These are phyloP conservation scores for Lentinula edodes DNA, from an alignment of 768 basidiomycete genomes.

Conservation along the genomic window DNA sequence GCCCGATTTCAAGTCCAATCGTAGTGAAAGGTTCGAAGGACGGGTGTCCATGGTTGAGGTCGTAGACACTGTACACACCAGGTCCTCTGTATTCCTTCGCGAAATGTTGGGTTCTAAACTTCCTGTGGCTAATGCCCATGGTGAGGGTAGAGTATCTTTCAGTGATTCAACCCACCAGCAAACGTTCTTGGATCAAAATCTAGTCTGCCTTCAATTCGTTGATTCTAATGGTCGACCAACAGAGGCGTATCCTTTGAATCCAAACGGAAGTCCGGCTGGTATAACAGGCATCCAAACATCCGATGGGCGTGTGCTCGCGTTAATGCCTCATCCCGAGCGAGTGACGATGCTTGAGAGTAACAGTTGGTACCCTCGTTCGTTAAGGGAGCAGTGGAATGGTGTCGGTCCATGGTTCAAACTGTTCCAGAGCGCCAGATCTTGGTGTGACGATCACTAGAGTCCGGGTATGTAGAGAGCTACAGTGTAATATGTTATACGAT, in stretches of 20 bases:
- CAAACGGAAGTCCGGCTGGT: slow-evolving; percentile 81
- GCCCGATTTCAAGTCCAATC: slow-evolving; percentile 90
- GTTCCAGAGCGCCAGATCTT: slow-evolving; percentile 85
- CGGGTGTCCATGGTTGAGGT: slow-evolving; percentile 80
- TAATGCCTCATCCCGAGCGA: slow-evolving; percentile 98
- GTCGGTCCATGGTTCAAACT: slow-evolving; percentile 92
- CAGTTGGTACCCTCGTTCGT: slow-evolving; percentile 78
- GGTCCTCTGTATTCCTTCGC: slow-evolving; percentile 51
- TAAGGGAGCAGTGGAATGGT: slow-evolving; percentile 58
- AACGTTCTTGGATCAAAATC: slow-evolving; percentile 37
- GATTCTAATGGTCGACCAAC: slow-evolving; percentile 65
- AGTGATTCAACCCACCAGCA: slow-evolving; percentile 23
- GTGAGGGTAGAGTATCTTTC: slow-evolving; percentile 79
- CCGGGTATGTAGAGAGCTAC: not conserved
- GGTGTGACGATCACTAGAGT: slow-evolving; percentile 33
- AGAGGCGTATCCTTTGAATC: slow-evolving; percentile 73
- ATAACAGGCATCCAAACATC: slow-evolving; percentile 86
- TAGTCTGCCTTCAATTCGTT: slow-evolving; percentile 81
- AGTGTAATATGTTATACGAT: not conserved
- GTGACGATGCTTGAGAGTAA: slow-evolving; percentile 77
- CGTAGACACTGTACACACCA: slow-evolving; percentile 47
- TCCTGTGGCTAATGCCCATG: slow-evolving; percentile 92
- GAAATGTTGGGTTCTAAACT: slow-evolving; percentile 47
- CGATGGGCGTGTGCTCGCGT: slow-evolving; percentile 83
- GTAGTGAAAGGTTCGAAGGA: slow-evolving; percentile 87